Evolutionary conservation across 371 early-diverging fungal genomes (phyloP).

Genomic region (Cokeromyces recurvatus): DNA sequence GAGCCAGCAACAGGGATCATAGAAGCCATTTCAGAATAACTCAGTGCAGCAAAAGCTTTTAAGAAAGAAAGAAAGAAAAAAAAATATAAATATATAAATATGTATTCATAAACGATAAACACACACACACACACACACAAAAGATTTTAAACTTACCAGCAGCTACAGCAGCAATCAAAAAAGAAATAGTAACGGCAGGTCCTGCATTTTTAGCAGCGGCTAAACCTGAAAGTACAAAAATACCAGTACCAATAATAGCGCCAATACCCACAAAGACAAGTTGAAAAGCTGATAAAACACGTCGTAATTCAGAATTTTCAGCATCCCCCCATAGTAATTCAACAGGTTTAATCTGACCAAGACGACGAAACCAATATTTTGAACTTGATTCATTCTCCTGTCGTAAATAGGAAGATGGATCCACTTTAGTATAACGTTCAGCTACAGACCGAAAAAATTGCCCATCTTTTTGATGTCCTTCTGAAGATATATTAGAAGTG

Average conservation of each 20-base stretch:
- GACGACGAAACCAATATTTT: conserved; percentile 44
- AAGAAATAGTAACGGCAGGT: conserved; percentile 77
- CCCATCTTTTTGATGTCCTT: neutral
- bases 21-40: conserved; percentile 79
- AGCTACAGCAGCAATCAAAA: conserved; percentile 69
- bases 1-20: conserved; percentile 85
- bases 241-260: conserved; percentile 71
- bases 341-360: conserved; percentile 48
- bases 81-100: no score
- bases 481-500: no score
- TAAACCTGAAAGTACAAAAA: conserved; percentile 62
- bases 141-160: conserved; percentile 29
- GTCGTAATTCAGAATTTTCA: conserved; percentile 41
- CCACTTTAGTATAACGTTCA: conserved; percentile 17
- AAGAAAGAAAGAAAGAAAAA: no score
- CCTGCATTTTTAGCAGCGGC: conserved; percentile 78
- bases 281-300: conserved; percentile 40
- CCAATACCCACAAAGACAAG: conserved; percentile 61
- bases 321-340: conserved; percentile 47
- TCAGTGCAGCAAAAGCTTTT: conserved; percentile 65
- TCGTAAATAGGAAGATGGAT: conserved; percentile 36
- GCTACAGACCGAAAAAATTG: conserved; percentile 8
- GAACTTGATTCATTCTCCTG: conserved; percentile 33
- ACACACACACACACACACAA: neutral
- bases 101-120: neutral